phyloP scores from a whole-genome alignment of 1,284 basidiomycete genomes.

The Tilletia walkeri region DNA sequence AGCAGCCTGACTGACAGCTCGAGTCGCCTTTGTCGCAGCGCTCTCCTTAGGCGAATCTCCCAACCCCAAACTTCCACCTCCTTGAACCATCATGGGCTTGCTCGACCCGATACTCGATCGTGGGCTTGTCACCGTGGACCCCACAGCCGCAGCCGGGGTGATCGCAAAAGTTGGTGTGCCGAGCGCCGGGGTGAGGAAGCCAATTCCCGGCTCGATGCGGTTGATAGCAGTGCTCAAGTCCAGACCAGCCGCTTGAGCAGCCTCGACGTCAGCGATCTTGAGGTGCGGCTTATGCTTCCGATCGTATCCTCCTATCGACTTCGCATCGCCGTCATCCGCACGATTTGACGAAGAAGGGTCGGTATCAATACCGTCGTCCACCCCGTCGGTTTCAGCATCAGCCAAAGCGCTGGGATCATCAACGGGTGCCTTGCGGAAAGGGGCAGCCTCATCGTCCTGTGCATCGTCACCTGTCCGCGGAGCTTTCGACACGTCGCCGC shows the following conservation, averaged over 20 bases:
- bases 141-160: neutral
- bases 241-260: constrained; percentile 4
- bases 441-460: constrained; percentile 27
- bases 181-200: constrained; percentile 1
- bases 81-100: neutral
- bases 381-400: neutral
- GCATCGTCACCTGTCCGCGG: neutral
- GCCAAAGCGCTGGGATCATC: constrained; percentile 33
- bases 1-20: constrained; percentile 11
- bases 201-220: neutral
- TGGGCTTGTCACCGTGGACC: neutral
- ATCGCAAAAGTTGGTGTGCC: constrained; percentile 16
- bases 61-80: neutral
- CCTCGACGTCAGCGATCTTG: neutral
- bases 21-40: constrained; percentile 9
- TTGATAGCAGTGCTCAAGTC: neutral
- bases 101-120: neutral
- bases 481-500: too few species aligned
- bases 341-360: neutral
- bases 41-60: constrained; percentile 19
- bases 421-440: constrained; percentile 42
- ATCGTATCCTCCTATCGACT: neutral
- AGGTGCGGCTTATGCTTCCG: constrained; percentile 11
- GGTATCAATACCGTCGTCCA: neutral
- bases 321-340: neutral